Evolutionary conservation across 2,329 filamentous ascomycete genomes (phyloP), one percentile per base, ranked within the genome.

Genomic region (Cladosporium sp.): DNA sequence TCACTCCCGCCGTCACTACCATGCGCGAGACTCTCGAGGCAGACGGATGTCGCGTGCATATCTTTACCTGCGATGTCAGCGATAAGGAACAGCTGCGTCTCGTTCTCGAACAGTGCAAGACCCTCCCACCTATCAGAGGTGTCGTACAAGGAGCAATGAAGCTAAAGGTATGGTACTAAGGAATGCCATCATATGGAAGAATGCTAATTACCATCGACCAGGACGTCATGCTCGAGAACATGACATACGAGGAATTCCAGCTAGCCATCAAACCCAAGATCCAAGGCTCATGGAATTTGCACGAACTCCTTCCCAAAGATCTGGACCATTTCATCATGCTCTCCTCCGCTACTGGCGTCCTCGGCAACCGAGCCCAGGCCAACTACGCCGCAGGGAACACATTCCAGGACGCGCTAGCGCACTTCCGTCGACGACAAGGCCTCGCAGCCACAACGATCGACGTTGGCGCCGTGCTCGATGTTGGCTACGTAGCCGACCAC

Each of bases 321-420:
- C 40, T 66, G 8, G 71, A 73, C 55, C 70, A 72, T 60, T 74
- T 74, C 62, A 57, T 71, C 40, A 59, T 68, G 51, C 55, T 70
- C 9, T 65, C 63, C 12, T 69, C 66, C 2, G 40, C 65, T 3
- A 56, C 65, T 0, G 67, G 66, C 3, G 54, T 66, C 1, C 59
- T 65, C 15, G 69, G 69, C 9, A 60, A 64, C 37, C 51, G 45
- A 19, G 62, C 63, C 3, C 66, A 69, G 50, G 59, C 66, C 15
- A 64, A 64, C 54, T 69, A 69, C 55, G 59, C 64, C 2, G 63
- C 64, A 6, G 66, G 61, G 7, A 63, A 63, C 51, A 58, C 62
- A 37, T 71, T 64, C 61, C 61, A 67, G 15, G 66, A 70, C 47
- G 59, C 63, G 4, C 59, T 74, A 34, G 63, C 66, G 0, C 42